phyloP scores from a whole-genome alignment of 257 asterid genomes.

The Solanum boliviense region DNA sequence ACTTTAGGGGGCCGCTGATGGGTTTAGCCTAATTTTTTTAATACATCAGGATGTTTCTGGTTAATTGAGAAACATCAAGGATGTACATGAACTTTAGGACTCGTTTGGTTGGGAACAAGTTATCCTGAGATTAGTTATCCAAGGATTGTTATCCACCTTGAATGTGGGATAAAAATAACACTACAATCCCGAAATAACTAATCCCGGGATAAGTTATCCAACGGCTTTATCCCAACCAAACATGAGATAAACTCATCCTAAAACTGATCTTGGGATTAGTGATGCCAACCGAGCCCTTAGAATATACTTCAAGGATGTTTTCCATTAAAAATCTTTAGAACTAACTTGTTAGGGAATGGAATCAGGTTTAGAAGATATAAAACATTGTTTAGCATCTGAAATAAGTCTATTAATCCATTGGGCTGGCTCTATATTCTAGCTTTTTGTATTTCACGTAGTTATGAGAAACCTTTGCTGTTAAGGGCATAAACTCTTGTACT shows the following conservation, averaged over 20 bases:
- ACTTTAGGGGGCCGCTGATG: too few species aligned
- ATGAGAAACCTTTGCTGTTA: not conserved
- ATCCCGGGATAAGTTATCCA: not conserved
- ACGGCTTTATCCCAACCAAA: not conserved
- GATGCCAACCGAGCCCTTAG: not conserved
- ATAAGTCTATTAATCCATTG: not conserved
- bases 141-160: not conserved
- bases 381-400: not conserved
- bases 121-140: not conserved
- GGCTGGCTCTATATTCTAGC: not conserved
- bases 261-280: not conserved
- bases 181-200: not conserved
- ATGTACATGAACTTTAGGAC: not conserved
- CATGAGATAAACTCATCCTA: not conserved
- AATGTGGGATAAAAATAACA: not conserved
- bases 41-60: not conserved
- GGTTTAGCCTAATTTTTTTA: not conserved
- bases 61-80: not conserved
- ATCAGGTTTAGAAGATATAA: not conserved
- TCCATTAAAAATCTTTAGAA: not conserved
- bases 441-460: not conserved
- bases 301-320: not conserved
- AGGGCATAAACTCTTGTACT: not conserved
- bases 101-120: not conserved
- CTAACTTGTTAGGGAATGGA: not conserved